Percentiles rank a stretch among this genome's conserved stretches.
Conservation (phyloP, 2,329 filamentous ascomycete genomes). For the Didymella sp. region DNA sequence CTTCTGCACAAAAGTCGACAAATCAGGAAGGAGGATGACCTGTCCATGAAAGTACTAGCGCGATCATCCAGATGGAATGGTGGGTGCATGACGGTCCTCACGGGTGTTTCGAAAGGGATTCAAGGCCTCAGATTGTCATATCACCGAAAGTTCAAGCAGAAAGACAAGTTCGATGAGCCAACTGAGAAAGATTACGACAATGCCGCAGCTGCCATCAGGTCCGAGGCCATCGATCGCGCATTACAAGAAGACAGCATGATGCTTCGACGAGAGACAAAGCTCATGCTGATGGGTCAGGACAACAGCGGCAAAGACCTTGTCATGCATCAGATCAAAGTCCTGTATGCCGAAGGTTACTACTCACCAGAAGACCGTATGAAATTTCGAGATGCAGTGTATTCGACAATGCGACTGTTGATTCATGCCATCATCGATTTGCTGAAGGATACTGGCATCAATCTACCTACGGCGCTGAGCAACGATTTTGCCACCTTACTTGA, state of each 20-base stretch:
- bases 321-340: constrained; percentile 47
- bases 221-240: constrained; percentile 46
- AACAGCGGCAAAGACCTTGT: constrained; percentile 47
- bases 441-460: constrained; percentile 44
- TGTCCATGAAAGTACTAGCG: constrained; percentile 38
- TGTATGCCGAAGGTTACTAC: constrained; percentile 47
- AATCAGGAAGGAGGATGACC: constrained; percentile 43
- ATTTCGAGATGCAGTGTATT: constrained; percentile 37
- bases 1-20: constrained; percentile 47
- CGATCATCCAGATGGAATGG: constrained; percentile 41
- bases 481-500: constrained; percentile 45
- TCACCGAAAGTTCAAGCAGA: constrained; percentile 35
- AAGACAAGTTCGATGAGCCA: constrained; percentile 26
- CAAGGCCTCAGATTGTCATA: constrained; percentile 44
- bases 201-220: constrained; percentile 42
- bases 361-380: constrained; percentile 39
- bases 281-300: constrained; percentile 39
- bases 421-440: constrained; percentile 47
- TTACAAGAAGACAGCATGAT: constrained; percentile 44
- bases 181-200: constrained; percentile 43
- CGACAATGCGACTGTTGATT: constrained; percentile 42
- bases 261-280: constrained; percentile 44
- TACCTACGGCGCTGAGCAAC: constrained; percentile 34
- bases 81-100: constrained; percentile 37
- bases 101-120: constrained; percentile 42